Base-by-base conservation (phyloP, 2,329 filamentous ascomycete species). In the Proliferodiscus dingleyae region DNA sequence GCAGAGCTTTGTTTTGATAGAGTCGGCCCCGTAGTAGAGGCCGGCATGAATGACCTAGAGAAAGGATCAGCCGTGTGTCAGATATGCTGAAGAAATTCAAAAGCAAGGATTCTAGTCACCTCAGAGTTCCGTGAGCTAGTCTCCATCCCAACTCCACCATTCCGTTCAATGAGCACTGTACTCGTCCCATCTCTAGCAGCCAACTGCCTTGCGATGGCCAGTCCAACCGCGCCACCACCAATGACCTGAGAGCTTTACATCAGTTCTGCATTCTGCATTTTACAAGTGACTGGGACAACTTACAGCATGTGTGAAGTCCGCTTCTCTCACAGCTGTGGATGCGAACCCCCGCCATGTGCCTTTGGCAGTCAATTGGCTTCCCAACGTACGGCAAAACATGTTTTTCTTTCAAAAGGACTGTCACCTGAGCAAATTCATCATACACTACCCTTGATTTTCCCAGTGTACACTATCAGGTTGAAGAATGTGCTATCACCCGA, bases 21-120 rank as follows among this genome's bases (percentile, higher is more conserved):
- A 84, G 32, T 70, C 67, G 5, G 73, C 64, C 13, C 86, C 87
- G 67, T 63, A 62, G 39, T 53, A 97, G 40, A 97, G 77, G 11
- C 93, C 93, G 1, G 88, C 93, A 65, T 98, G 93, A 58, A 98
- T 94, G 45, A 97, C 91, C 76, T 97, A 22, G 15, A 33, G 10
- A 7, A 15, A 40, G 33, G 15, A 6, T 36, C 22, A 42, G 38
- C 11, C 18, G 24, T 34, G 16, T n/a, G 8, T 43, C 6, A 30
- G 18, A 29, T n/a, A 38, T 8, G 19, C 21, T 33, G 4, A n/a
- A 13, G 9, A 19, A 24, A 22, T 43, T 11, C 9, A 21, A 33
- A 6, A 32, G 4, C 36, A 36, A n/a, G 23, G 18, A 13, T 3
- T 29, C 15, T 7, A 44, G 41, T 37, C 30, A 64, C 63, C 72